phyloP scores from a whole-genome alignment of 345 rosid genomes.

The Melaleuca quinquenervia region DNA sequence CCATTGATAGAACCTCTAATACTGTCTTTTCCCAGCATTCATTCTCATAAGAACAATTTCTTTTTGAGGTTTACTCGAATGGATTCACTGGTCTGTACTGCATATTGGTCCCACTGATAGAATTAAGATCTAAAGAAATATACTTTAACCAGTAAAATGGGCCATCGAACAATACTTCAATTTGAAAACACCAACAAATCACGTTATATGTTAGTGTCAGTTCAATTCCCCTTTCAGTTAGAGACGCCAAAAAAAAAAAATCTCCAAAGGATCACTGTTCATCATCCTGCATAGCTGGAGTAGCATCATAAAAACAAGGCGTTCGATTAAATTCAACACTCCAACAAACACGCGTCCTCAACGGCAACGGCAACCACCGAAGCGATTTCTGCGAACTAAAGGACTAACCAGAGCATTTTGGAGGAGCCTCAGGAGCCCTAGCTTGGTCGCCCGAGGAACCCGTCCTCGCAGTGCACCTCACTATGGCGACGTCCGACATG shows the following conservation, averaged over 20 bases:
- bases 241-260: background rate
- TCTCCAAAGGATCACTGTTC: background rate
- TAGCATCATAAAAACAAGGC: background rate
- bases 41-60: background rate
- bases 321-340: background rate
- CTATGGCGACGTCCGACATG: constrained; percentile 27
- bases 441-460: background rate
- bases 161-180: background rate
- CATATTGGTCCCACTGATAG: background rate
- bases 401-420: constrained; percentile 28
- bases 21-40: background rate
- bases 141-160: background rate
- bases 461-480: constrained; percentile 19
- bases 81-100: background rate
- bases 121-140: background rate
- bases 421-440: constrained; percentile 13
- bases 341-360: background rate
- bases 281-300: background rate
- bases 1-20: background rate
- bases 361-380: background rate
- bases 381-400: background rate
- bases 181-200: background rate
- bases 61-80: background rate
- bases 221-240: background rate
- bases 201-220: background rate